phyloP scores from a whole-genome alignment of 2,329 filamentous ascomycete species.

The Colletotrichum acutatum region DNA sequence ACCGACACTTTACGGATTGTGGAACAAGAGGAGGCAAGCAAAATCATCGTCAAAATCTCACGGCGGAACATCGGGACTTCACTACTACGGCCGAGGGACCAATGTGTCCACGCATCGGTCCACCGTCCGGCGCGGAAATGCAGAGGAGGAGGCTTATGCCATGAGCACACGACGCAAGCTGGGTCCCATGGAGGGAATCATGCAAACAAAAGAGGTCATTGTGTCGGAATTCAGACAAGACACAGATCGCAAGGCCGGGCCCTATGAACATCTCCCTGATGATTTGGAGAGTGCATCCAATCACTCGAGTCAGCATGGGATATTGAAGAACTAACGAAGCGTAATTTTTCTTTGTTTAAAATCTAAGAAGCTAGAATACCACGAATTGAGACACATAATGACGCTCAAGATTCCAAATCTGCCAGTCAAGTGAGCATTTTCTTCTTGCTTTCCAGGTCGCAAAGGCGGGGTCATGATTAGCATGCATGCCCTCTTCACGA shows the following conservation, averaged over 20 bases:
- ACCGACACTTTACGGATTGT: slow-evolving; percentile 49
- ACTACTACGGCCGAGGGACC: slow-evolving; percentile 23
- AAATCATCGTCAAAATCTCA: slow-evolving; percentile 38
- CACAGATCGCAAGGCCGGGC: slow-evolving; percentile 14
- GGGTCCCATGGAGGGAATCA: slow-evolving; percentile 28
- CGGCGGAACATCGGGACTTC: slow-evolving; percentile 15
- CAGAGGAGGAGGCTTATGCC: slow-evolving; percentile 2
- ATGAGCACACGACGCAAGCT: slow-evolving; percentile 25
- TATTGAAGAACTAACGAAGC: slow-evolving; percentile 19
- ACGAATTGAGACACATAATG: background rate
- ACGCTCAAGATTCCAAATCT: background rate
- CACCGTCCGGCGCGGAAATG: background rate
- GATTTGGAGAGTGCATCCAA: slow-evolving; percentile 22
- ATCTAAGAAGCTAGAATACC: background rate
- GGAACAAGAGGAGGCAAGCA: slow-evolving; percentile 42
- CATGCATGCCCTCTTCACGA: background rate
- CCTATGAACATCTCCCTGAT: slow-evolving; percentile 26
- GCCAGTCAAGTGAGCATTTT: background rate
- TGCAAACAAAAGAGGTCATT: slow-evolving; percentile 33
- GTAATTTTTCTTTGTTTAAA: background rate
- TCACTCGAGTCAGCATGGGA: slow-evolving; percentile 23
- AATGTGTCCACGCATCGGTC: slow-evolving; percentile 27
- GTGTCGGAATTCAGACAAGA: slow-evolving; percentile 32
- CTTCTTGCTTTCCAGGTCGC: background rate
- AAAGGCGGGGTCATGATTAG: background rate